These are phyloP conservation scores for Gloeopeniophorella convolvens DNA, from an alignment of 768 basidiomycete species.

Conservation along the genomic window DNA sequence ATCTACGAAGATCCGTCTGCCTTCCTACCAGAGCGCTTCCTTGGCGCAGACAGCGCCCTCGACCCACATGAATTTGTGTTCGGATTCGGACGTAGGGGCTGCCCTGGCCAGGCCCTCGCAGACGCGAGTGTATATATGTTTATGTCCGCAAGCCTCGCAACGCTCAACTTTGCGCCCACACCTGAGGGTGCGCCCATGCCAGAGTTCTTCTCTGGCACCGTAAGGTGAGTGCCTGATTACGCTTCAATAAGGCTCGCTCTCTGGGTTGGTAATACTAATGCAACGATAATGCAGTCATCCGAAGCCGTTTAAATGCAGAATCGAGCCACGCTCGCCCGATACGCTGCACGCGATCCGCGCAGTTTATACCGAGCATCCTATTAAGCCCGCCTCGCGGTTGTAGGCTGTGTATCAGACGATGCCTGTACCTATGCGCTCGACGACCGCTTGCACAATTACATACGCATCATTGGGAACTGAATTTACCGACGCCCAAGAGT, in stretches of 20 bases:
- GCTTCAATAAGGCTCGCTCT: not conserved
- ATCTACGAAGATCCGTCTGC: constrained; percentile 13
- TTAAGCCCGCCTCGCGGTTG: not conserved
- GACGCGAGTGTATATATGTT: constrained; percentile 1
- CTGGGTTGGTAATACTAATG: not conserved
- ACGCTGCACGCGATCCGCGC: not conserved
- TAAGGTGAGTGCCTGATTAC: not conserved
- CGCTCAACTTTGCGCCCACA: not conserved
- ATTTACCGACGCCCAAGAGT: no score
- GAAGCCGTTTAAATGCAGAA: constrained; percentile 5
- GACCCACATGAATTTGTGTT: constrained; percentile 15
- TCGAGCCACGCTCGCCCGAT: not conserved
- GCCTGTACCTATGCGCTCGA: no score
- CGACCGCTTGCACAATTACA: no score
- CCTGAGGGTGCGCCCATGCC: not conserved
- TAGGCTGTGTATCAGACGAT: not conserved
- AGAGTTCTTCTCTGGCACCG: constrained; percentile 7
- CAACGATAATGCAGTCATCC: constrained; percentile 4
- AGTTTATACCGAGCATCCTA: not conserved
- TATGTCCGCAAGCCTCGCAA: constrained; percentile 4
- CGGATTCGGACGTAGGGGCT: constrained; percentile 15
- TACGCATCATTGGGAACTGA: no score
- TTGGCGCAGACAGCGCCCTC: constrained; percentile 1
- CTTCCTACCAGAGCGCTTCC: constrained; percentile 20
- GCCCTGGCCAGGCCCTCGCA: constrained; percentile 5